phyloP scores from a whole-genome alignment of 164 flowering plant species.

The Houttuynia cordata region DNA sequence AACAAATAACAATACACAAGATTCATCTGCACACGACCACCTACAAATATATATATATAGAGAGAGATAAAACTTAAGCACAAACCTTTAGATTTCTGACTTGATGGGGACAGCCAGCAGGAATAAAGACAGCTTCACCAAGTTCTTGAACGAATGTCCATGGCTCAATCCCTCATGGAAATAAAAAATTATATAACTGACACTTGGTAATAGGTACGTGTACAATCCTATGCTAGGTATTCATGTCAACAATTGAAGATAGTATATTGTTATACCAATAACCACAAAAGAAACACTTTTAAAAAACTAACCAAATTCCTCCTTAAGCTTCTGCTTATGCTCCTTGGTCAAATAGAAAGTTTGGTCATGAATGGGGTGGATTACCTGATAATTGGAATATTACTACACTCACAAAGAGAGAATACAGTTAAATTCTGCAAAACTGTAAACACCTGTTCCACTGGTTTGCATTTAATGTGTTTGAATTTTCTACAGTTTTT shows the following conservation, averaged over 20 bases:
- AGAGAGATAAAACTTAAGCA: not conserved
- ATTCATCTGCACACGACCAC: not conserved
- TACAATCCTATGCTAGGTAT: not conserved
- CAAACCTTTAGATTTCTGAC: constrained; percentile 40
- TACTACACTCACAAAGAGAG: not conserved
- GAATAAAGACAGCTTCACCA: constrained; percentile 53
- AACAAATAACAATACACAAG: not conserved
- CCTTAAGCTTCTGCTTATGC: constrained; percentile 40
- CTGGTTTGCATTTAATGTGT: constrained; percentile 11
- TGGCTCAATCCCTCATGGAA: constrained; percentile 31
- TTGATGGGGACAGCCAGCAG: constrained; percentile 64
- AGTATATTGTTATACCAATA: no score
- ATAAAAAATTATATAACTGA: not conserved
- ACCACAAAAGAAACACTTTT: no score
- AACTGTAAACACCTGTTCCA: constrained; percentile 17
- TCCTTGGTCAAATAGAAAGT: constrained; percentile 22
- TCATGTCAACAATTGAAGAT: not conserved
- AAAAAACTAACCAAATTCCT: constrained; percentile 34
- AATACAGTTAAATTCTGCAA: not conserved
- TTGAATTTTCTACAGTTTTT: constrained; percentile 16
- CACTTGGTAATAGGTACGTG: not conserved
- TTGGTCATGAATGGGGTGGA: constrained; percentile 44
- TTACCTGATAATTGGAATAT: constrained; percentile 17
- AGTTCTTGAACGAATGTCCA: constrained; percentile 48
- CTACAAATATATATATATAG: no score